Base-by-base conservation (phyloP, 139 green algal species). In the Gonium pectorale region DNA sequence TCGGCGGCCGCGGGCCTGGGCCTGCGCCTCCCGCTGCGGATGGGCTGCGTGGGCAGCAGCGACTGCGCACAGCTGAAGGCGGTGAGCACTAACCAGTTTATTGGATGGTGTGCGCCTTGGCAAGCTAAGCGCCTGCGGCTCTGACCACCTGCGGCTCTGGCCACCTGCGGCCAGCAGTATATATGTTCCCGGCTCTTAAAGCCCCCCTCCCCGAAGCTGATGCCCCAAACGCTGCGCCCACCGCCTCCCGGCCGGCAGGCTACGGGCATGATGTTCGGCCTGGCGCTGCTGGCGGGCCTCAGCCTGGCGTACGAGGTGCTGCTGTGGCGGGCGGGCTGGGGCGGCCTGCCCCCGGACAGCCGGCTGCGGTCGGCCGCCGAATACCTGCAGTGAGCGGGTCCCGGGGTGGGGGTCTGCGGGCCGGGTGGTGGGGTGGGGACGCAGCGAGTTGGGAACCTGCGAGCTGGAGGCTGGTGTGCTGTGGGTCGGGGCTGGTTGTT, bases 61-160 rank as follows among this genome's bases (percentile, higher is more conserved):
- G 75, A 82, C 59, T 82, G 75, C 59, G 59, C 40, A 6, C n/a
- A 72, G n/a, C 75, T 82, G 22, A 82, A 82, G 24, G 75, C 75
- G 75, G 75, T 82, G 43, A 2, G 68, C 6, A n/a, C n/a, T n/a
- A n/a, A n/a, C n/a, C n/a, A n/a, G n/a, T n/a, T n/a, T n/a, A n/a
- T n/a, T n/a, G n/a, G n/a, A n/a, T n/a, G n/a, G n/a, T n/a, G n/a
- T n/a, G n/a, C n/a, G n/a, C n/a, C n/a, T n/a, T n/a, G n/a, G n/a
- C n/a, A n/a, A n/a, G n/a, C n/a, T n/a, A n/a, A n/a, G n/a, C n/a
- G n/a, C n/a, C n/a, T n/a, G n/a, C n/a, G n/a, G n/a, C n/a, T n/a
- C n/a, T n/a, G n/a, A n/a, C n/a, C n/a, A n/a, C n/a, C n/a, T n/a
- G n/a, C n/a, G n/a, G n/a, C n/a, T n/a, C n/a, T n/a, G n/a, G n/a